Base-by-base conservation (phyloP, 2,329 filamentous ascomycete species). In the Xylaria sp. region DNA sequence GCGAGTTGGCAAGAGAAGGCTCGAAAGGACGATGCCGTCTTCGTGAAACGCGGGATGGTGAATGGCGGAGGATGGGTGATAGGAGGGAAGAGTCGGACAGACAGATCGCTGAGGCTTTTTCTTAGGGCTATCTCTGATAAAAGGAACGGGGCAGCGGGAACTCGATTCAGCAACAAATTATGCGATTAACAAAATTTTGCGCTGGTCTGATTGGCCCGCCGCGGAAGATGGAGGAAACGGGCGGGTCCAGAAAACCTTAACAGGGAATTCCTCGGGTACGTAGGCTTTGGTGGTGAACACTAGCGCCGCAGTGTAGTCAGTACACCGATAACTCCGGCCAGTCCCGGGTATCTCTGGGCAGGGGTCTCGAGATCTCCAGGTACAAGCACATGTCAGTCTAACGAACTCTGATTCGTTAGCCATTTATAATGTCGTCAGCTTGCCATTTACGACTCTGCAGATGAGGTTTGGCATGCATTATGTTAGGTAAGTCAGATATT, bases 41-140 rank as follows among this genome's bases (percentile, higher is more conserved):
- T 56, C 48, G 56, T 12, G 64, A 23, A 56, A 57, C 25, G 34
- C 44, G 9, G 52, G 46, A 51, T 34, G 51, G 52, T 57, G 48
- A 41, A 37, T 61, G 12, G 34, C 34, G 67, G 59, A 51, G 51
- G 66, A 54, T 62, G 28, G 56, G 48, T 52, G 54, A 50, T 59
- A 20, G 61, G 50, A 60, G 55, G 55, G 63, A 59, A 66, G 54
- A 58, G 28, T 28, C 28, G 28, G 50, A 68, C 25, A 54, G 60
- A 59, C 41, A 56, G 57, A 50, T 31, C 28, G 69, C 63, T 71
- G 69, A 69, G 69, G 69, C 69, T 71, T 71, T 70, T 71, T 71
- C 59, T 60, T 44, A 54, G 51, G 55, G 31, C 28, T 28, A 28
- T 28, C 28, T 58, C 37, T 55, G 63, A 64, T 66, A 71, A 69